phyloP scores from a whole-genome alignment of 257 asterid species.

The Lavandula angustifolia region DNA sequence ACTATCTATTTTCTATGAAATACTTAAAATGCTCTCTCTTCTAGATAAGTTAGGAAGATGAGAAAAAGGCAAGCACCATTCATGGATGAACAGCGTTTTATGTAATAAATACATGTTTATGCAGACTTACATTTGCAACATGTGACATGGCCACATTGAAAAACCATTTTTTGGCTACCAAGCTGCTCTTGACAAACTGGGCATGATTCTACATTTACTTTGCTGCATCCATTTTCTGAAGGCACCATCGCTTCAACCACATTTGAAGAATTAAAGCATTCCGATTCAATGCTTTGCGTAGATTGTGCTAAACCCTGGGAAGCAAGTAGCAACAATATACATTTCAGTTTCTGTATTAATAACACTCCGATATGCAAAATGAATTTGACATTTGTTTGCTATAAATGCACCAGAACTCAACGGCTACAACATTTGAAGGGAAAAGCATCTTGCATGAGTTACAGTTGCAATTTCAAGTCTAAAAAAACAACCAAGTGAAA shows the following conservation, averaged over 20 bases:
- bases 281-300: constrained; percentile 47
- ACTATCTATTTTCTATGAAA: not conserved
- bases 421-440: not conserved
- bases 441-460: constrained; percentile 11
- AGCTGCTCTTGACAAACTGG: constrained; percentile 97
- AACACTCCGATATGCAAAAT: constrained; percentile 21
- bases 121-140: constrained; percentile 88
- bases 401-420: constrained; percentile 9
- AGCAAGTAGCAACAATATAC: constrained; percentile 20
- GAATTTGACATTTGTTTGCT: constrained; percentile 11
- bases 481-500: not conserved
- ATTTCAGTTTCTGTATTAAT: constrained; percentile 17
- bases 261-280: constrained; percentile 41
- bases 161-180: constrained; percentile 86
- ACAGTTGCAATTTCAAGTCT: not conserved
- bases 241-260: constrained; percentile 36
- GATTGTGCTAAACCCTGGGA: constrained; percentile 83
- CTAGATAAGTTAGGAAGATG: not conserved
- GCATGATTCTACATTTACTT: constrained; percentile 56
- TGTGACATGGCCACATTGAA: constrained; percentile 91
- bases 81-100: constrained; percentile 10
- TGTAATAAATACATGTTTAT: constrained; percentile 23
- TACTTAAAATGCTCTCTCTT: constrained; percentile 13
- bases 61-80: constrained; percentile 18
- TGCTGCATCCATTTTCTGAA: constrained; percentile 41